Conservation (phyloP, 2,329 filamentous ascomycete genomes). For the Cercospora zeina region DNA sequence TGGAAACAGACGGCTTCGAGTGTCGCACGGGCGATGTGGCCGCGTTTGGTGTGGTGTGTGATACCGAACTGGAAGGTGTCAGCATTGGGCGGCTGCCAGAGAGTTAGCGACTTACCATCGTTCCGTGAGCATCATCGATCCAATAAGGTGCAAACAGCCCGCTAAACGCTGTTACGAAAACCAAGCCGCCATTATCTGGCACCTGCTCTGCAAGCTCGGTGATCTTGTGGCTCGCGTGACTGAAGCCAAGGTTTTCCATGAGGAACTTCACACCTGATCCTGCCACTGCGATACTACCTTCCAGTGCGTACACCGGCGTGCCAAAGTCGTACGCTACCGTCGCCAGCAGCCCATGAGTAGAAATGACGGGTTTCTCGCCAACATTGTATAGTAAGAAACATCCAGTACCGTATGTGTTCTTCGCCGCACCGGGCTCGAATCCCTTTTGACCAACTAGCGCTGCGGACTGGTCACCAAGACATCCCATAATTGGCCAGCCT, state of each 20-base stretch:
- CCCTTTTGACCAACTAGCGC: conserved; percentile 72
- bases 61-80: conserved; percentile 33
- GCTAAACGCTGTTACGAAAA: conserved; percentile 86
- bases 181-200: conserved; percentile 75
- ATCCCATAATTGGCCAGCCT: conserved; percentile 75
- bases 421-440: conserved; percentile 77
- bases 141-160: conserved; percentile 91
- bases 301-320: conserved; percentile 70
- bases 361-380: conserved; percentile 80
- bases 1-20: conserved; percentile 91
- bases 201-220: conserved; percentile 65
- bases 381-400: conserved; percentile 91
- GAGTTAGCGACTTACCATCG: conserved; percentile 51
- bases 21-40: conserved; percentile 84
- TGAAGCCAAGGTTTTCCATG: conserved; percentile 64
- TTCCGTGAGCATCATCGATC: conserved; percentile 90
- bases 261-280: conserved; percentile 77
- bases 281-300: conserved; percentile 77
- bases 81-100: neutral
- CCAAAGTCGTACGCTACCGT: conserved; percentile 79
- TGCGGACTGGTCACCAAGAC: conserved; percentile 81
- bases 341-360: conserved; percentile 76
- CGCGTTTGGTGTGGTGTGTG: conserved; percentile 71
- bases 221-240: conserved; percentile 64
- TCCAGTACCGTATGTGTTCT: conserved; percentile 89